Conservation (phyloP, 345 rosid genomes). For the Linum tenue region DNA sequence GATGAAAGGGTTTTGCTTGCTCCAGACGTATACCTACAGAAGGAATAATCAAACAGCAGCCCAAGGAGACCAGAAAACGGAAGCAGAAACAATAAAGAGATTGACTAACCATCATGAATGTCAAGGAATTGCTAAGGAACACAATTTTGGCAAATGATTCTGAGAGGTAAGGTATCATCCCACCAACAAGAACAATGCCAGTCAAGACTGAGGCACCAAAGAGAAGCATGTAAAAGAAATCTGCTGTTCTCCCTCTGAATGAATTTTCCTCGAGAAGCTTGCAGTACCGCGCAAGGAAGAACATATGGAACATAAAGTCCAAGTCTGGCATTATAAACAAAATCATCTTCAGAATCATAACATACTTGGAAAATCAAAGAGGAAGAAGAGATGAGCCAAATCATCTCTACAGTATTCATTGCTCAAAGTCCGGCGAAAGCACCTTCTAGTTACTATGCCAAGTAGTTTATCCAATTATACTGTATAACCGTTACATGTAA, state of each 20-base stretch:
- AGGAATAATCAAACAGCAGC: no score
- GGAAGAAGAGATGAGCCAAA: background rate
- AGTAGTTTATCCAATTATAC: no score
- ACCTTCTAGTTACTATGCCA: no score
- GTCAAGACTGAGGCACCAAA: slow-evolving; percentile 87
- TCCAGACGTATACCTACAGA: slow-evolving; percentile 91
- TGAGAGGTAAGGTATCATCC: slow-evolving; percentile 87
- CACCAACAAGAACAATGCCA: slow-evolving; percentile 81
- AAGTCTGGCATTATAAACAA: slow-evolving; percentile 45
- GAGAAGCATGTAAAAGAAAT: slow-evolving; percentile 93
- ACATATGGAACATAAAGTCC: slow-evolving; percentile 98
- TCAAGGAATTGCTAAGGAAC: slow-evolving; percentile 98
- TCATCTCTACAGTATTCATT: background rate
- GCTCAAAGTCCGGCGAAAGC: no score
- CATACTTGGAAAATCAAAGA: background rate
- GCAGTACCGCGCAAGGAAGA: slow-evolving; percentile 97
- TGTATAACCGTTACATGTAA: no score
- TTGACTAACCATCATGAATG: slow-evolving; percentile 88
- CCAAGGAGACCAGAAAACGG: background rate
- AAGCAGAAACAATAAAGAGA: background rate
- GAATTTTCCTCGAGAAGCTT: slow-evolving; percentile 97
- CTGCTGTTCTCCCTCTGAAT: slow-evolving; percentile 94
- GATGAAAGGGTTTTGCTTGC: slow-evolving; percentile 93
- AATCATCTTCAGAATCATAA: background rate
- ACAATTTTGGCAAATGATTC: slow-evolving; percentile 83